Percentiles rank a stretch among this genome's conserved stretches.
Conservation (phyloP, 1,139 yeast species). For the Pichia sp. region DNA sequence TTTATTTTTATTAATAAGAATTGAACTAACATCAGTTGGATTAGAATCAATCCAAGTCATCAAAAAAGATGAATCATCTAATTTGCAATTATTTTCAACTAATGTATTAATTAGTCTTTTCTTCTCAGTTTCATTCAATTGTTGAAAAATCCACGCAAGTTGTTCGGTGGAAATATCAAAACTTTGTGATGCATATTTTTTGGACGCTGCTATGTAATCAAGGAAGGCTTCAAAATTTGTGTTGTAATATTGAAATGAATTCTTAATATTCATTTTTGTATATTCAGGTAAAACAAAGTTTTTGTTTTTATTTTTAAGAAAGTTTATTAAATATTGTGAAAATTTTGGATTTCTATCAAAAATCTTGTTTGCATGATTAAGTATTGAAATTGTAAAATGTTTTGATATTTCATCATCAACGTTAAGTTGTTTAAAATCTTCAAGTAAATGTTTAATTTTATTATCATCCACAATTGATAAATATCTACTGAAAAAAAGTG, state of each 20-base stretch:
- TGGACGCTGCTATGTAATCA: background rate
- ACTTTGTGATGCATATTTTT: background rate
- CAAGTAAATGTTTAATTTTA: too few species aligned
- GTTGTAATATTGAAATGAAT: constrained; percentile 1
- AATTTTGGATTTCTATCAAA: background rate
- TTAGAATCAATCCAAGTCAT: background rate
- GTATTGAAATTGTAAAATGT: constrained; percentile 1
- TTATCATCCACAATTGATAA: too few species aligned
- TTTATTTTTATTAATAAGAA: background rate
- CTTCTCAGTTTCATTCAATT: background rate
- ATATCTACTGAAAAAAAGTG: background rate
- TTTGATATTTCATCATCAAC: background rate
- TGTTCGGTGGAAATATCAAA: background rate
- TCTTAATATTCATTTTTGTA: background rate
- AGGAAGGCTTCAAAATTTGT: background rate
- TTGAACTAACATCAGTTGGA: background rate
- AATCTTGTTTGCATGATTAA: background rate
- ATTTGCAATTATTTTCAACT: background rate
- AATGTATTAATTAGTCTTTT: background rate
- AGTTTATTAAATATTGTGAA: background rate
- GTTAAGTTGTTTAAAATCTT: background rate
- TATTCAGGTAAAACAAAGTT: background rate
- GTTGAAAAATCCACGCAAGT: background rate
- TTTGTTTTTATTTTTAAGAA: background rate
- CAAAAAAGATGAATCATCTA: background rate